Evolutionary conservation across 257 asterid genomes (phyloP).

Genomic region (Lithospermum erythrorhizon): DNA sequence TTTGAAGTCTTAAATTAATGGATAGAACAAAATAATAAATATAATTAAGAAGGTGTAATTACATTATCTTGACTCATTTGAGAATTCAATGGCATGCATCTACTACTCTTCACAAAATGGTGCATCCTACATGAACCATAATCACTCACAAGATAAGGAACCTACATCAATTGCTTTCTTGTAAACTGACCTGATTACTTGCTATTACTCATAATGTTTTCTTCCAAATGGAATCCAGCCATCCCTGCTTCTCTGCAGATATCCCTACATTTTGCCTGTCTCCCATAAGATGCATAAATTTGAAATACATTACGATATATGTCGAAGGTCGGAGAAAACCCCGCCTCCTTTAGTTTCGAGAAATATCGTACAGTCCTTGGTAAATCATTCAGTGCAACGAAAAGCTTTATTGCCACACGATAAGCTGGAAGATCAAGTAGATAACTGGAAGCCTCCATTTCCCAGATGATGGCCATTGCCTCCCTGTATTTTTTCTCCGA

Average conservation of each 20-base stretch:
- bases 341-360: constrained; percentile 60
- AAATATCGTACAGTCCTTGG: constrained; percentile 53
- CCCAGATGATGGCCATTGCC: constrained; percentile 70
- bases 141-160: neutral
- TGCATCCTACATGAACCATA: neutral
- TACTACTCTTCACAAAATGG: neutral
- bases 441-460: constrained; percentile 66
- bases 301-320: constrained; percentile 39
- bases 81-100: neutral
- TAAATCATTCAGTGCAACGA: constrained; percentile 55
- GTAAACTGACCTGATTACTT: neutral
- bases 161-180: neutral
- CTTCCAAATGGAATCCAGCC: constrained; percentile 53
- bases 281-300: constrained; percentile 46
- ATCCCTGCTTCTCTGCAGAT: constrained; percentile 61
- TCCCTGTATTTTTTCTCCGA: constrained; percentile 44
- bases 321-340: constrained; percentile 53
- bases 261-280: constrained; percentile 60
- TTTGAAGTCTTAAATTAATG: no score
- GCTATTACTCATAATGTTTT: constrained; percentile 6
- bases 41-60: neutral
- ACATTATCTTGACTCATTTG: neutral
- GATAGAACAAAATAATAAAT: no score
- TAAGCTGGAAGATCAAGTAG: constrained; percentile 73
- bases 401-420: constrained; percentile 67